These are phyloP conservation scores for Keqinozyma sinolaborantium DNA, from an alignment of 1,139 yeast species.

Conservation along the genomic window DNA sequence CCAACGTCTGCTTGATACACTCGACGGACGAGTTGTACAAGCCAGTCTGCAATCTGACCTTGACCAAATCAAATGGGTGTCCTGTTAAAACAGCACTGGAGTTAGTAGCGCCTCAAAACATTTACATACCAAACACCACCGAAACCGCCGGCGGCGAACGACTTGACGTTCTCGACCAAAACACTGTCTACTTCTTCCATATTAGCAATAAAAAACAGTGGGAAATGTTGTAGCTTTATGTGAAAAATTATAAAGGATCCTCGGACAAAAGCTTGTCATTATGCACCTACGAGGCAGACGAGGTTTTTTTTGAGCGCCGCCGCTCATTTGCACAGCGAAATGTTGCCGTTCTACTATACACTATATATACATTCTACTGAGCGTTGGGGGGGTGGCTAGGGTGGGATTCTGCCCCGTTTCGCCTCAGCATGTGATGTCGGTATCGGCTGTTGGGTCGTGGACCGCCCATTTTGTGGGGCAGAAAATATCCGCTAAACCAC, in stretches of 20 bases:
- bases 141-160: slow-evolving; percentile 86
- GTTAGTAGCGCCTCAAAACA: slow-evolving; percentile 19
- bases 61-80: slow-evolving; percentile 92
- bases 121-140: slow-evolving; percentile 43
- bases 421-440: neutral
- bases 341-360: too few relatives aligned
- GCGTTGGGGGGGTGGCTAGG: too few relatives aligned
- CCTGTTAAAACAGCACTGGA: slow-evolving; percentile 77
- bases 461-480: slow-evolving; percentile 10
- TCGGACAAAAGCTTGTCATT: neutral
- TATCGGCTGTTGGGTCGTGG: slow-evolving; percentile 4
- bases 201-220: slow-evolving; percentile 1
- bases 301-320: too few relatives aligned
- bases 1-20: slow-evolving; percentile 67
- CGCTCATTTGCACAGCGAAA: too few relatives aligned
- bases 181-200: slow-evolving; percentile 51
- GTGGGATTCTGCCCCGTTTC: too few relatives aligned
- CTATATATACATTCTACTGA: too few relatives aligned
- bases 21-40: slow-evolving; percentile 57
- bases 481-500: neutral
- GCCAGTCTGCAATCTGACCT: slow-evolving; percentile 86
- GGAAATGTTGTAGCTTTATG: neutral
- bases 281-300: too few relatives aligned
- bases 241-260: neutral
- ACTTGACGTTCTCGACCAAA: slow-evolving; percentile 56